Base-by-base conservation (phyloP, 192 early-diverging fungal species). In the Backusella parvicylindrica region DNA sequence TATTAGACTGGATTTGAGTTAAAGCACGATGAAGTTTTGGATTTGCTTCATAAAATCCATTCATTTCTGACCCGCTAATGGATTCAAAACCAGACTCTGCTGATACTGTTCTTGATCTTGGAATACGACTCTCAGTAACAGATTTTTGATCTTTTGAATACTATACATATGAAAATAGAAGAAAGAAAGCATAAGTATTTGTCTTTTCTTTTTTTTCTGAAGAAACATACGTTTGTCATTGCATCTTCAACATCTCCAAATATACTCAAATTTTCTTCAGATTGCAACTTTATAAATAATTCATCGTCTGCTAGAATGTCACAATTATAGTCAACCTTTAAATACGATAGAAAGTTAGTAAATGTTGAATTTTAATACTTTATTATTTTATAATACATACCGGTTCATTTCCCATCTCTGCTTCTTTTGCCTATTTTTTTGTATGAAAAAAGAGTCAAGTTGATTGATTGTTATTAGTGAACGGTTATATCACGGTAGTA, bases 1-100 rank as follows among this genome's bases (percentile, higher is more conserved):
- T 85, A 33, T 87, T 87, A 16, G 82, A 78, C 72, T 89, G 86
- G 56, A 89, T 86, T 63, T 88, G 84, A 35, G 83, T 71, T 53
- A 89, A 47, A 84, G 84, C 85, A 40, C 82, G 78, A 1, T 70
- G 49, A 1, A 75, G 32, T 36, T 75, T 74, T n/a, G 74, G 68
- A 16, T 78, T 75, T 70, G 50, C 26, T 31, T 53, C 64, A 1
- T 70, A 70, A 16, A 47, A 32, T 30, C 40, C 68, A 5, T 26
- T 16, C 38, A 70, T 28, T 21, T 70, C 68, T 43, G 37, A 37
- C n/a, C 68, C 28, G 6, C n/a, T 66, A 16, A 66, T 66, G 6
- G 33, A 66, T 35, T 66, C 68, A 70, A 41, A 26, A 47, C 15
- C 16, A 12, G 68, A 38, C 28, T 70, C 68, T 40, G 9, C n/a